These are phyloP conservation scores for Sequoiadendron giganteum DNA, from an alignment of 75 land plant species.

Conservation along the genomic window DNA sequence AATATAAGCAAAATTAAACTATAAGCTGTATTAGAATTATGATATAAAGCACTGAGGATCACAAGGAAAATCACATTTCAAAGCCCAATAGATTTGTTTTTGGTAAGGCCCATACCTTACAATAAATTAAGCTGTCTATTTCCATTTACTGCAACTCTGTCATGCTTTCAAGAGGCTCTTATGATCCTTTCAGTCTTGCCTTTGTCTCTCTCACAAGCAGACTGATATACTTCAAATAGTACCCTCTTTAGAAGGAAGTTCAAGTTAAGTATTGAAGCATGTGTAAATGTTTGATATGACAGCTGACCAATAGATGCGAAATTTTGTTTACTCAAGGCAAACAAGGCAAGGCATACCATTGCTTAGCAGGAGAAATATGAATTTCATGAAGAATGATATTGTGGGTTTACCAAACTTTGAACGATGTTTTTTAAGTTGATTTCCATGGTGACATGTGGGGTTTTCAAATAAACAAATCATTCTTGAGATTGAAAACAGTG, in stretches of 20 bases:
- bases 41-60: no score
- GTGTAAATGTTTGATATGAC: background rate
- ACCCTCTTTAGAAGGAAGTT: background rate
- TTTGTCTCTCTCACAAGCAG: background rate
- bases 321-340: background rate
- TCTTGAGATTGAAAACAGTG: no score
- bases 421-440: background rate
- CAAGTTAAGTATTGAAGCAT: background rate
- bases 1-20: no score
- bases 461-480: background rate
- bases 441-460: background rate
- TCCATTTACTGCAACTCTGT: background rate
- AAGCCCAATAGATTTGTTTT: no score
- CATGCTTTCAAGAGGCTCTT: background rate
- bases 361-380: background rate
- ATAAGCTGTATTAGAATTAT: no score
- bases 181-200: background rate
- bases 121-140: no score
- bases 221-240: background rate
- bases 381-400: background rate
- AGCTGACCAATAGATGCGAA: background rate
- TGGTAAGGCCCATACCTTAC: background rate
- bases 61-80: no score
- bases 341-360: background rate
- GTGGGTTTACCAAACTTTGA: background rate